Percentiles rank a stretch among this genome's conserved stretches.
phyloP scores from a whole-genome alignment of 129 eudicot species.

The Sambucus nigra region DNA sequence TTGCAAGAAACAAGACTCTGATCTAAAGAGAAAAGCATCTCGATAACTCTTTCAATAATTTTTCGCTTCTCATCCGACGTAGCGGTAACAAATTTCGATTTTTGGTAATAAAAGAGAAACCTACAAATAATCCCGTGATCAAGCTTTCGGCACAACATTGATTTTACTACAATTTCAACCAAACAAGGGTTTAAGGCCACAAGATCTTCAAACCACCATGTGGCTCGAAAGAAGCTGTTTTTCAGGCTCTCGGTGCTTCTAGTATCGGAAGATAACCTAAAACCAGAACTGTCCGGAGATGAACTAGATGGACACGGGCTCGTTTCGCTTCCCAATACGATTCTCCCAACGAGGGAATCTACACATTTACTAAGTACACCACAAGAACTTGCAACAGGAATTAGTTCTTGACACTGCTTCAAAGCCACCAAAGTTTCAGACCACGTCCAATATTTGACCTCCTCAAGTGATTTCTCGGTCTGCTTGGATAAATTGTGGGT shows the following conservation, averaged over 20 bases:
- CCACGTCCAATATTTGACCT: conserved; percentile 67
- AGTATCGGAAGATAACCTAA: conserved; percentile 61
- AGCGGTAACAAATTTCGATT: conserved; percentile 37
- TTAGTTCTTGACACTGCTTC: conserved; percentile 33
- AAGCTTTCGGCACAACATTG: conserved; percentile 39
- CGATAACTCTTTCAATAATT: conserved; percentile 37
- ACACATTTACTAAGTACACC: conserved; percentile 33
- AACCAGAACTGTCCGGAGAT: conserved; percentile 61
- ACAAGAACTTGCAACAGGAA: conserved; percentile 21
- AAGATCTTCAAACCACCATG: conserved; percentile 90
- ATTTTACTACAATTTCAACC: conserved; percentile 28
- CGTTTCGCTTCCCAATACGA: conserved; percentile 47
- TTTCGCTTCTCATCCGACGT: conserved; percentile 38
- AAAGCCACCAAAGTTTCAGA: conserved; percentile 50
- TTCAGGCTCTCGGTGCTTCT: conserved; percentile 70
- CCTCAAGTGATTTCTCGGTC: conserved; percentile 44
- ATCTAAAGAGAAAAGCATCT: conserved; percentile 46
- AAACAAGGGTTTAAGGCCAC: conserved; percentile 25
- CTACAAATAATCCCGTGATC: conserved; percentile 39
- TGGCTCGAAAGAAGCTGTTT: conserved; percentile 30
- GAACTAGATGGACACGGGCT: conserved; percentile 62
- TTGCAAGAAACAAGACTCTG: conserved; percentile 34
- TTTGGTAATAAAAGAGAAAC: conserved; percentile 70
- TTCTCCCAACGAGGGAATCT: conserved; percentile 51
- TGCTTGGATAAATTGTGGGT: conserved; percentile 42